These are phyloP conservation scores for Pleurotus tuoliensis DNA, from an alignment of 768 basidiomycete genomes.

Conservation along the genomic window DNA sequence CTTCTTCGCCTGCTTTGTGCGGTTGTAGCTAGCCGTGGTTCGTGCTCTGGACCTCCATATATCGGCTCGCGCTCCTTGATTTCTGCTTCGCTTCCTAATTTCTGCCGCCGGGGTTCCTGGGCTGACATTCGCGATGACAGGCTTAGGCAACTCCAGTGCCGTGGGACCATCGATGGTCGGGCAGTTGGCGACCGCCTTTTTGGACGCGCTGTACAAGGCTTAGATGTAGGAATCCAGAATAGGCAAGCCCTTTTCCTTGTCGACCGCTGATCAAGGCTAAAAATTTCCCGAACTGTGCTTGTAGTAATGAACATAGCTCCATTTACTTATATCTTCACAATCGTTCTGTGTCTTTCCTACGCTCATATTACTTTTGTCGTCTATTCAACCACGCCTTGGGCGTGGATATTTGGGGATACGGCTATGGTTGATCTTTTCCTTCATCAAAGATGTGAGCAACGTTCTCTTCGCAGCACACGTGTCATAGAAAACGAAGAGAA, in stretches of 20 bases:
- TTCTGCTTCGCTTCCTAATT: neutral
- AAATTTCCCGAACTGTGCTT: neutral
- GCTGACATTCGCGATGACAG: constrained; percentile 28
- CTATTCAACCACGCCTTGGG: too few species aligned
- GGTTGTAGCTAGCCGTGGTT: neutral
- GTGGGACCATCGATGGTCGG: constrained; percentile 80
- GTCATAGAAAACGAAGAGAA: too few species aligned
- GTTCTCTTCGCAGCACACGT: too few species aligned
- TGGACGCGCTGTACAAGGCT: constrained; percentile 82
- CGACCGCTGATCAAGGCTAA: neutral
- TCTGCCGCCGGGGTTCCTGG: neutral
- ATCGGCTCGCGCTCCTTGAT: neutral
- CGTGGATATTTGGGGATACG: too few species aligned
- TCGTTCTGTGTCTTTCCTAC: too few species aligned
- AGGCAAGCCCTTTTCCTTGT: neutral
- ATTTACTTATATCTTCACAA: neutral
- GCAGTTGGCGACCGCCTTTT: constrained; percentile 71
- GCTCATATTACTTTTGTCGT: too few species aligned
- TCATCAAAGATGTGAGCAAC: too few species aligned
- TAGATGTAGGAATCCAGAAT: constrained; percentile 23
- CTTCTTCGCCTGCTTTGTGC: neutral
- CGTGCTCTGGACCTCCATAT: neutral
- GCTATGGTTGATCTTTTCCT: too few species aligned
- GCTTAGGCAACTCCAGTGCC: constrained; percentile 77
- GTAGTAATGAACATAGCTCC: neutral